A percentile compares a stretch with the other conserved stretches of the same genome.
phyloP scores from a whole-genome alignment of 108 stramenopile species.

The Epithemia pelagica region DNA sequence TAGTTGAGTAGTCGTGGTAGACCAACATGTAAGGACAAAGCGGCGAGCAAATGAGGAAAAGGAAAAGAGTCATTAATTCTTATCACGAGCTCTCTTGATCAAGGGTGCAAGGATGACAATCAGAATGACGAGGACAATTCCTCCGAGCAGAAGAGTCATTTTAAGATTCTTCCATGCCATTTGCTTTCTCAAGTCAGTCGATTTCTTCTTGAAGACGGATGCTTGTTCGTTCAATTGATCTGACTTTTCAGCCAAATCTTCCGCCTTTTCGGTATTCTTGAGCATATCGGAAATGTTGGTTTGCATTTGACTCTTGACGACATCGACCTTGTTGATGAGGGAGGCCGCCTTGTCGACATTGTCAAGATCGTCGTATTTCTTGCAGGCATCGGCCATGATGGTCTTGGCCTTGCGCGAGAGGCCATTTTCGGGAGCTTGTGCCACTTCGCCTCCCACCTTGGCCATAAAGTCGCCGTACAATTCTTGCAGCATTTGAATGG shows the following conservation, averaged over 20 bases:
- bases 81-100: slow-evolving; percentile 23
- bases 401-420: slow-evolving; percentile 75
- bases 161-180: slow-evolving; percentile 91
- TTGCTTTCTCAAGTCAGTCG: slow-evolving; percentile 74
- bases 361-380: slow-evolving; percentile 78
- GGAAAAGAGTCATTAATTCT: background rate
- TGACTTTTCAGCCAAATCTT: slow-evolving; percentile 64
- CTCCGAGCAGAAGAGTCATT: slow-evolving; percentile 76
- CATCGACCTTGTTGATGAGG: slow-evolving; percentile 74
- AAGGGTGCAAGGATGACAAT: slow-evolving; percentile 71
- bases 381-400: slow-evolving; percentile 43
- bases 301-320: slow-evolving; percentile 81
- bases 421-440: slow-evolving; percentile 61
- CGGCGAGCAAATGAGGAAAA: too few species aligned
- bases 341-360: slow-evolving; percentile 81
- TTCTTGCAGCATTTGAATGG: slow-evolving; percentile 68
- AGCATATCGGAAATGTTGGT: slow-evolving; percentile 83
- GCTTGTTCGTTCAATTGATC: slow-evolving; percentile 88
- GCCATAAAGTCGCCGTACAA: slow-evolving; percentile 60
- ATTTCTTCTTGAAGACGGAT: slow-evolving; percentile 81
- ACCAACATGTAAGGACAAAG: too few species aligned
- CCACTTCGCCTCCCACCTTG: slow-evolving; percentile 60
- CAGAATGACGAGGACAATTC: slow-evolving; percentile 62
- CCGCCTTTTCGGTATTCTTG: slow-evolving; percentile 83
- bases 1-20: too few species aligned